Conservation (phyloP, 495 filamentous ascomycete species). For the Terfezia boudieri region DNA sequence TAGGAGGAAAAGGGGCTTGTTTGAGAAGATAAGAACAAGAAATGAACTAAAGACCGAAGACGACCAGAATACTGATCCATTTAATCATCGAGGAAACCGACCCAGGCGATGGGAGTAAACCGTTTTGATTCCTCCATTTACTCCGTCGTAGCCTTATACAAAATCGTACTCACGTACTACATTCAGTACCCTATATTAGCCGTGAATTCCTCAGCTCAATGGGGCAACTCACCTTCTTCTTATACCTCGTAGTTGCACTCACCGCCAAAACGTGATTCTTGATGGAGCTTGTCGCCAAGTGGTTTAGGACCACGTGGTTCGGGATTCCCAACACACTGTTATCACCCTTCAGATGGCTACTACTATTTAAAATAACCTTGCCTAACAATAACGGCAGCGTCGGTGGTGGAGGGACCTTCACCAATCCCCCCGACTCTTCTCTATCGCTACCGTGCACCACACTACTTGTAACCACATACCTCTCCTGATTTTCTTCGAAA, state of each 20-base stretch:
- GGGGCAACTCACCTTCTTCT: slow-evolving; percentile 48
- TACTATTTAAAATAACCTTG: slow-evolving; percentile 83
- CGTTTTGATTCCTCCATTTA: not conserved
- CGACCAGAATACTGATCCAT: not conserved
- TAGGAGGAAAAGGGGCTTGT: no score
- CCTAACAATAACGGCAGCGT: slow-evolving; percentile 74
- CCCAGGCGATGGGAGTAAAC: not conserved
- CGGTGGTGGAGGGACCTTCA: slow-evolving; percentile 59
- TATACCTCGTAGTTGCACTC: slow-evolving; percentile 88
- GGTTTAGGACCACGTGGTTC: slow-evolving; percentile 91
- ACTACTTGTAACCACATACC: slow-evolving; percentile 14
- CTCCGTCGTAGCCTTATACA: slow-evolving; percentile 66
- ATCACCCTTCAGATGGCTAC: slow-evolving; percentile 73
- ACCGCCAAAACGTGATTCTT: slow-evolving; percentile 91
- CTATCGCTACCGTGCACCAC: slow-evolving; percentile 38
- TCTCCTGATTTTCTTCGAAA: slow-evolving; percentile 62
- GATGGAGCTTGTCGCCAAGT: slow-evolving; percentile 95
- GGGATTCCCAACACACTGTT: slow-evolving; percentile 89
- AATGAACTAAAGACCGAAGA: not conserved
- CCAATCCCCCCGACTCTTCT: slow-evolving; percentile 33
- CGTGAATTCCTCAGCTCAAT: slow-evolving; percentile 7
- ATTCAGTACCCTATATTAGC: slow-evolving; percentile 1
- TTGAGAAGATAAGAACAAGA: not conserved
- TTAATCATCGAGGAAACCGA: not conserved
- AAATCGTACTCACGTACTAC: slow-evolving; percentile 90